Evolutionary conservation across 2,329 filamentous ascomycete species (phyloP).

Genomic region (Fusarium sublunatum): DNA sequence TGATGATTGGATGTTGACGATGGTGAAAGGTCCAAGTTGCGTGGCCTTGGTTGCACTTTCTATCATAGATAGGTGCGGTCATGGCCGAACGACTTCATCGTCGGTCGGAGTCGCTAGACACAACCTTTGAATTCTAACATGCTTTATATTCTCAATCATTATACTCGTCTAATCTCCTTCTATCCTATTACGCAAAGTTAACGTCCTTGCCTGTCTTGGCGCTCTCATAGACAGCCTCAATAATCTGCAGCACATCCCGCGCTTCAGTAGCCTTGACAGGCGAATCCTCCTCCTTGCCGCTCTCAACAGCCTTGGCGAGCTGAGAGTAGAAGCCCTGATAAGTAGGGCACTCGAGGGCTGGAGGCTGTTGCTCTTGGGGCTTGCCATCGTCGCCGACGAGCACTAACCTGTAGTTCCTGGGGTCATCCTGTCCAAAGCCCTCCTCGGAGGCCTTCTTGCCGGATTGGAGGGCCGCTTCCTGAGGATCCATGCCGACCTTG

Average conservation of each 20-base stretch:
- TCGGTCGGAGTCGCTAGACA: too few species aligned
- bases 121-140: too few species aligned
- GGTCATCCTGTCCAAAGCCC: conserved; percentile 73
- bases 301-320: conserved; percentile 60
- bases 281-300: conserved; percentile 61
- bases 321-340: conserved; percentile 75
- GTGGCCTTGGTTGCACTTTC: too few species aligned
- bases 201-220: conserved; percentile 61
- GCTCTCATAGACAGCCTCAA: conserved; percentile 65
- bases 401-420: conserved; percentile 69
- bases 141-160: conserved; percentile 13
- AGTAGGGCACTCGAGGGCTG: conserved; percentile 72
- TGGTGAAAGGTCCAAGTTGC: too few species aligned
- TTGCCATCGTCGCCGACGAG: conserved; percentile 64
- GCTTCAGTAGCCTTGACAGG: conserved; percentile 66
- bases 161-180: conserved; percentile 17
- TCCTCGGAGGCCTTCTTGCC: conserved; percentile 71
- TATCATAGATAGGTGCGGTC: too few species aligned
- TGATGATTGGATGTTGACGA: too few species aligned
- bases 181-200: conserved; percentile 43
- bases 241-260: conserved; percentile 63
- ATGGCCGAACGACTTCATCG: too few species aligned
- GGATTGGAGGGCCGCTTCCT: conserved; percentile 78
- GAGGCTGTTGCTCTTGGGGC: conserved; percentile 61
- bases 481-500: conserved; percentile 76